Conservation (phyloP, 2,329 filamentous ascomycete species). For the Claviceps pazoutovae region DNA sequence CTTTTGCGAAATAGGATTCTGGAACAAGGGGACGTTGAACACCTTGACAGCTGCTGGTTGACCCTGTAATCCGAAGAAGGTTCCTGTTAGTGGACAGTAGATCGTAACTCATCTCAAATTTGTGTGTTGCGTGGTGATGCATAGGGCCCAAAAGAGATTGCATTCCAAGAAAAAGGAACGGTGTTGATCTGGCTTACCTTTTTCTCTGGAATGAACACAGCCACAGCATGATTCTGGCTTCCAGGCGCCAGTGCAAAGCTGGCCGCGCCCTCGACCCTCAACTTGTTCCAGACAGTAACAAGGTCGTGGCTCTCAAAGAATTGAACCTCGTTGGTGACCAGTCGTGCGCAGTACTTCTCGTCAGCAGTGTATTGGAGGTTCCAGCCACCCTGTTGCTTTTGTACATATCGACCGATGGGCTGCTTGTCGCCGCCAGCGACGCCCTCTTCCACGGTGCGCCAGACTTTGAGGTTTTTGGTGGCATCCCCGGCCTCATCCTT, state of each 20-base stretch:
- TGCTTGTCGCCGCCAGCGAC: slow-evolving; percentile 50
- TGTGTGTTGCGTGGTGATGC: too few species aligned
- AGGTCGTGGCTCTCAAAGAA: slow-evolving; percentile 87
- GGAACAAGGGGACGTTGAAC: slow-evolving; percentile 83
- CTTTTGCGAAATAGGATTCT: slow-evolving; percentile 78
- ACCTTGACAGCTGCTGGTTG: slow-evolving; percentile 90
- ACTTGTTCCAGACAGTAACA: slow-evolving; percentile 82
- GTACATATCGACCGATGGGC: slow-evolving; percentile 79
- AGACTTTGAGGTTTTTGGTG: slow-evolving; percentile 92
- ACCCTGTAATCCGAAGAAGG: slow-evolving; percentile 33
- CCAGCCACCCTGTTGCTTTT: slow-evolving; percentile 92
- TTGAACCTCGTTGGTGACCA: slow-evolving; percentile 94
- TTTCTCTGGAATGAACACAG: slow-evolving; percentile 88
- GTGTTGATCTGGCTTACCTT: slow-evolving; percentile 46
- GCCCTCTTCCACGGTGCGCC: slow-evolving; percentile 65
- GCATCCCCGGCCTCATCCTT: slow-evolving; percentile 93
- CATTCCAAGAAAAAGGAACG: too few species aligned
- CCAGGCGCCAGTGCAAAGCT: slow-evolving; percentile 86
- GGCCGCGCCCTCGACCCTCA: slow-evolving; percentile 77
- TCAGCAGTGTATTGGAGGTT: slow-evolving; percentile 94
- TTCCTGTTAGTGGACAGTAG: neutral
- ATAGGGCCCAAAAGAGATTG: too few species aligned
- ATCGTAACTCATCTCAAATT: neutral
- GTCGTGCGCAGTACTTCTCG: slow-evolving; percentile 82
- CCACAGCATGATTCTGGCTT: slow-evolving; percentile 70